A percentile compares a stretch with the other conserved stretches of the same genome.
phyloP scores from a whole-genome alignment of 768 basidiomycete species.

The Xanthoconium stramineum region DNA sequence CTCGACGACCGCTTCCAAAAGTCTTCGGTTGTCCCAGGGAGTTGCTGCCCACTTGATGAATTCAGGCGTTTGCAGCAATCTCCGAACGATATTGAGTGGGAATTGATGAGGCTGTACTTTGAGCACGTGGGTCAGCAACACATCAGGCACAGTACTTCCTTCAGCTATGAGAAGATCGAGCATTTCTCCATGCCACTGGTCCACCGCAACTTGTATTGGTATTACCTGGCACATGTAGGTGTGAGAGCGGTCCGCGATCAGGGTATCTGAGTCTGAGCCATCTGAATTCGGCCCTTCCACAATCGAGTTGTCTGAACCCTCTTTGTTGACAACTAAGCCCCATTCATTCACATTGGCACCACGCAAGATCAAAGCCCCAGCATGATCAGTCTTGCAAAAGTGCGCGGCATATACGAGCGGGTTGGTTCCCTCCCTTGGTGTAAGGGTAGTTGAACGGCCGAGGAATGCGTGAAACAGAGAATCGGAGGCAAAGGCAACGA shows the following conservation, averaged over 20 bases:
- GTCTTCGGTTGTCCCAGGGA: conserved; percentile 1
- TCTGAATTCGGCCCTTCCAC: background rate
- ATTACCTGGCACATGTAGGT: background rate
- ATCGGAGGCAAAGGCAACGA: conserved; percentile 3
- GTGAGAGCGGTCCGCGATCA: background rate
- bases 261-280: background rate
- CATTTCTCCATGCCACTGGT: too few relatives aligned
- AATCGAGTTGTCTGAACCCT: background rate
- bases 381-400: background rate
- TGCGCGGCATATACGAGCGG: conserved; percentile 11
- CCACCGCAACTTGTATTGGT: background rate
- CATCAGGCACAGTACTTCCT: background rate
- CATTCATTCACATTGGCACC: background rate
- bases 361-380: background rate
- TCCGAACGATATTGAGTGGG: conserved; percentile 1
- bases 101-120: background rate
- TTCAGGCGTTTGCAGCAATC: background rate
- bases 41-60: background rate
- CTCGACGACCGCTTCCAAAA: conserved; percentile 3
- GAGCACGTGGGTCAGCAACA: background rate
- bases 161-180: conserved; percentile 1
- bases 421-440: background rate
- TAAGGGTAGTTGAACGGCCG: background rate
- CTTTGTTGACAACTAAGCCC: background rate
- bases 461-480: background rate